Evolutionary conservation across 208 protist species (phyloP).

Genomic region (Acanthamoeba culbertsoni): DNA sequence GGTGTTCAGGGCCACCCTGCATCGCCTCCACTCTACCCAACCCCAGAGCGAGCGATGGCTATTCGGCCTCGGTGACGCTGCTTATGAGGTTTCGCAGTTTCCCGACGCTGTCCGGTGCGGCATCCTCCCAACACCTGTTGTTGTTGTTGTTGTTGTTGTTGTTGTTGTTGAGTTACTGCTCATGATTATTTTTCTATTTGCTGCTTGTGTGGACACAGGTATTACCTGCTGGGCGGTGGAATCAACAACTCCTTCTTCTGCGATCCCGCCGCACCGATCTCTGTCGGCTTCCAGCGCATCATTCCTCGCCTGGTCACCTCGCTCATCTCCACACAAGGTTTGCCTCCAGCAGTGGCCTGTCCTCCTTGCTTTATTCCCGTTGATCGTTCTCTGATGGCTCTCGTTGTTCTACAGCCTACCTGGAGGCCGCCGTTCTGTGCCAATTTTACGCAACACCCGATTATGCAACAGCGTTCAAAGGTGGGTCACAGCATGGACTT

Average conservation of each 20-base stretch:
- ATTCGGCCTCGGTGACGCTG: conserved; percentile 18
- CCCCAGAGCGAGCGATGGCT: conserved; percentile 13
- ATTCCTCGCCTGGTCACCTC: not conserved
- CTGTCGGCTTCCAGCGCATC: not conserved
- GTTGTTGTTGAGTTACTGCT: not conserved
- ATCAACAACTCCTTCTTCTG: conserved; percentile 32
- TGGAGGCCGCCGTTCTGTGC: not conserved
- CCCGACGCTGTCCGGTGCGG: not conserved
- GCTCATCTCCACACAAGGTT: not conserved
- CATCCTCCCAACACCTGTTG: not conserved
- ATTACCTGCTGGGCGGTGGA: not conserved
- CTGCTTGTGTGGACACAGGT: not conserved
- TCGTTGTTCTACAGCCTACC: not conserved
- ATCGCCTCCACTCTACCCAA: not conserved
- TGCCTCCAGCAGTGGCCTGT: not conserved
- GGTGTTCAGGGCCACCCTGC: conserved; percentile 26
- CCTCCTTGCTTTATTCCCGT: not conserved
- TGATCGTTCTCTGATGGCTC: not conserved
- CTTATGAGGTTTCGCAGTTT: conserved; percentile 2
- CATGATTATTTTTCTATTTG: not conserved
- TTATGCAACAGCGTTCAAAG: not conserved
- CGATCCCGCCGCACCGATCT: not conserved
- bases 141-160: not conserved
- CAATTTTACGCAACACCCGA: not conserved
- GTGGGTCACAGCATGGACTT: no score